Conservation (phyloP, 345 rosid genomes). For the Streptanthus diversifolius region DNA sequence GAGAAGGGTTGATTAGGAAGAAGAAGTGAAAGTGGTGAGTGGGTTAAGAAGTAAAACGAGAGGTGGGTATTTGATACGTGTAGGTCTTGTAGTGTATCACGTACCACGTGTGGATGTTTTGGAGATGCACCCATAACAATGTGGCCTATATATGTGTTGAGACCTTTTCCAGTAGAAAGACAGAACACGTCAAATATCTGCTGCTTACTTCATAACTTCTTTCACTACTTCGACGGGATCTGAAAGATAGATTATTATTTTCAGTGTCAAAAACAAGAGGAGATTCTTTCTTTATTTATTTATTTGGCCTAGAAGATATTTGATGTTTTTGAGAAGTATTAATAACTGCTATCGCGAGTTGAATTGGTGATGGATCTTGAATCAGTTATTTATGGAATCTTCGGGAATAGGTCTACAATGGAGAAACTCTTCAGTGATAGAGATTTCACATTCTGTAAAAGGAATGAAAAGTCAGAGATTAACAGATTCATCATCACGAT, state of each 20-base stretch:
- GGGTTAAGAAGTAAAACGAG: background rate
- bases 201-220: constrained; percentile 6
- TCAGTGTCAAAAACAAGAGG: no score
- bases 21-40: constrained; percentile 2
- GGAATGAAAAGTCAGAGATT: no score
- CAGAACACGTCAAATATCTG: constrained; percentile 18
- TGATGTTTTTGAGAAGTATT: background rate
- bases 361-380: no score
- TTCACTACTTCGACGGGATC: constrained; percentile 1
- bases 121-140: background rate
- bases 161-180: background rate
- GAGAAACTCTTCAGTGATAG: no score
- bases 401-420: no score
- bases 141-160: background rate
- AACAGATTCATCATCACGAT: no score
- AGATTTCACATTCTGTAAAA: no score
- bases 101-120: constrained; percentile 15
- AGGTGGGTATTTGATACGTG: constrained; percentile 6
- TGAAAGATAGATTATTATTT: background rate
- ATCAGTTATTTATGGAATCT: no score
- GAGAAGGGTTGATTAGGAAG: background rate
- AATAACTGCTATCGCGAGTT: no score
- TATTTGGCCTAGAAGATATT: background rate
- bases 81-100: background rate
- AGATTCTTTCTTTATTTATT: no score